phyloP scores from a whole-genome alignment of 495 filamentous ascomycete genomes.

The Friedmanniomyces simplex region DNA sequence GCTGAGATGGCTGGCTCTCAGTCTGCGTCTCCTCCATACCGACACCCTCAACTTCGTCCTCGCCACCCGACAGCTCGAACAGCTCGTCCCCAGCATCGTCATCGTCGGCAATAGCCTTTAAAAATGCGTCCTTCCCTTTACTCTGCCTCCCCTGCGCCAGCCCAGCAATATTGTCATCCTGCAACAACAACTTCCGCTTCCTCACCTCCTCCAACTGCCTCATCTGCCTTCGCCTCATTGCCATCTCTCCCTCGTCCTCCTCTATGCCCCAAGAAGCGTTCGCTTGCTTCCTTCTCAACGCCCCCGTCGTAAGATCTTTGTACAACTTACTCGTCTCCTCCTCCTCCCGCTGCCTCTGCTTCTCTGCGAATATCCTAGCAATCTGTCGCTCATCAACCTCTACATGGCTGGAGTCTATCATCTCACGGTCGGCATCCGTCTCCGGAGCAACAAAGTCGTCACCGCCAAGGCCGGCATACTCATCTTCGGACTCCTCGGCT shows the following conservation, averaged over 20 bases:
- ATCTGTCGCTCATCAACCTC: conserved; percentile 66
- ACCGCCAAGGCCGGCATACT: conserved; percentile 91
- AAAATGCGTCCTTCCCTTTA: conserved; percentile 82
- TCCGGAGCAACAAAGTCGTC: conserved; percentile 75
- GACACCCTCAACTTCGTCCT: conserved; percentile 12
- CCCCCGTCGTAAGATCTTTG: conserved; percentile 81
- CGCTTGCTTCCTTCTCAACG: conserved; percentile 66
- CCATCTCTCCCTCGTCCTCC: conserved; percentile 72
- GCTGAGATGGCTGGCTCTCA: conserved; percentile 41
- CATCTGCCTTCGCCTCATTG: conserved; percentile 60
- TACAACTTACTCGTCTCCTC: conserved; percentile 81
- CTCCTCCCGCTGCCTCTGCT: conserved; percentile 52
- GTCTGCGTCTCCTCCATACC: conserved; percentile 11
- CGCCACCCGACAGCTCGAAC: conserved; percentile 32
- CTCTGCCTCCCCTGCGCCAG: conserved; percentile 85
- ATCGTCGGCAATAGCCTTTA: conserved; percentile 79
- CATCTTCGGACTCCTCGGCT: conserved; percentile 95
- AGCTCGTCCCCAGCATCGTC: conserved; percentile 66
- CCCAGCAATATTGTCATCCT: conserved; percentile 83
- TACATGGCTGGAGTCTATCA: conserved; percentile 76
- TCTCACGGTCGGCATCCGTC: conserved; percentile 61
- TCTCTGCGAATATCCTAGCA: conserved; percentile 75
- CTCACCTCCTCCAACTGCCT: conserved; percentile 83
- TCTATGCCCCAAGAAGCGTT: conserved; percentile 35
- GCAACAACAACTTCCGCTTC: conserved; percentile 79